Base-by-base conservation (phyloP, 176 grass and related monocot genomes). In the Oryza meridionalis region DNA sequence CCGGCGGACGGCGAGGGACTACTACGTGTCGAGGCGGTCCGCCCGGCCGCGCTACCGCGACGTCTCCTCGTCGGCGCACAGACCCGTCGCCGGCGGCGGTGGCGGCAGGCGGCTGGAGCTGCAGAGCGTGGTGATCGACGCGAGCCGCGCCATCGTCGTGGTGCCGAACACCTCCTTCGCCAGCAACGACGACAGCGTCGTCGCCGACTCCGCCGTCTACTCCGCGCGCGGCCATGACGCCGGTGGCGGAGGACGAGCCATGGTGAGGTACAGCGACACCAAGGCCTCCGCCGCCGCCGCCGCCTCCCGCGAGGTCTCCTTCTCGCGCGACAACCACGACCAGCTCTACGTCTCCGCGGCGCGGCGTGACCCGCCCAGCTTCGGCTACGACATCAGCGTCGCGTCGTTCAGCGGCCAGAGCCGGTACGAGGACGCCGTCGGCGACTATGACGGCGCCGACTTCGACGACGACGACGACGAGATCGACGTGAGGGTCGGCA, bases 1-100 rank as follows among this genome's bases (percentile, higher is more conserved):
- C 86, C 72, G 53, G 45, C 81, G 84, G 9, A 84, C 92, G n/a
- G 89, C 92, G 40, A 82, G 82, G 44, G 92, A 94, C 63, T 94
- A 84, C 76, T 94, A 91, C 83, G 2, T 87, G 11, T 86, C 84
- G 2, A 47, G 67, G 22, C 73, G 71, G 32, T 84, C 80, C 11
- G 35, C 25, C 11, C 79, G 80, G 5, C 4, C 8, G 6, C 6
- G 2, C 40, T 27, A 45, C 84, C 22, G 62, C 6, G 80, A 84
- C 70, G 77, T 70, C 31, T 89, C 86, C 43, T 89, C 77, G 0
- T 24, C 47, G 33, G 15, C 15, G 67, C 35, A 19, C 68, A 61
- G 75, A 16, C 75, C 27, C 24, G 53, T 10, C 4, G 43, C 32
- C 59, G 29, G 29, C 29, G 29, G 29, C 29, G 78, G 78, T 44